Conservation (phyloP, 768 basidiomycete genomes). For the Trametes sanguinea region DNA sequence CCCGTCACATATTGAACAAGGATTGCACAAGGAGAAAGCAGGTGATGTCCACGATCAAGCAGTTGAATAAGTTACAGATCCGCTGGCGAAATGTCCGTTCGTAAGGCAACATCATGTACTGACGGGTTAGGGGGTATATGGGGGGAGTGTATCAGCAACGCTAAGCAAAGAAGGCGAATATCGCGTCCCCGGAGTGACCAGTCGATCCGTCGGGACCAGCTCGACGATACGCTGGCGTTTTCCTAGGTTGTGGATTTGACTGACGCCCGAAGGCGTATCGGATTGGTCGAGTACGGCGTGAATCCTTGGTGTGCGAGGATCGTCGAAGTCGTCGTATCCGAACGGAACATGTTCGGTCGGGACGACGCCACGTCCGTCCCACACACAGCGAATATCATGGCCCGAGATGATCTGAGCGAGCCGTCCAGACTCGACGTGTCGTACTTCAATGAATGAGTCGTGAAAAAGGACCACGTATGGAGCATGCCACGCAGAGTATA, state of each 20-base stretch:
- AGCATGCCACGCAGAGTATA: slow-evolving; percentile 48
- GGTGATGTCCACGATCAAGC: too few relatives aligned
- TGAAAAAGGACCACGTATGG: slow-evolving; percentile 49
- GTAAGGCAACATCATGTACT: background rate
- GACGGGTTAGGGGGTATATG: slow-evolving; percentile 5
- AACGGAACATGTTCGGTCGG: background rate
- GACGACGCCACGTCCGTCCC: slow-evolving; percentile 42
- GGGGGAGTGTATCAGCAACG: slow-evolving; percentile 19
- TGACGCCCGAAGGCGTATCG: background rate
- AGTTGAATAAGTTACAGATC: background rate
- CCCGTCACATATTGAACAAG: background rate
- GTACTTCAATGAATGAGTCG: slow-evolving; percentile 46
- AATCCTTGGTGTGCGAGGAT: slow-evolving; percentile 14
- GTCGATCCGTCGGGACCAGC: slow-evolving; percentile 14
- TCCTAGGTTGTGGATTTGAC: background rate
- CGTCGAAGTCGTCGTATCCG: slow-evolving; percentile 9
- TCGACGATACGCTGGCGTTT: slow-evolving; percentile 10
- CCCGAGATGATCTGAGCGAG: slow-evolving; percentile 42
- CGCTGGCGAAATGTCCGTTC: background rate
- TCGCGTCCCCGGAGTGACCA: slow-evolving; percentile 17
- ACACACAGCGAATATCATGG: slow-evolving; percentile 43
- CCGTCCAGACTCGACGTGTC: slow-evolving; percentile 42
- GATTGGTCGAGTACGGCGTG: slow-evolving; percentile 18
- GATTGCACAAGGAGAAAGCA: background rate
- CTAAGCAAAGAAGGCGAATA: slow-evolving; percentile 21